Conservation (phyloP, 805 yeast species). For the Ogataea pini region DNA sequence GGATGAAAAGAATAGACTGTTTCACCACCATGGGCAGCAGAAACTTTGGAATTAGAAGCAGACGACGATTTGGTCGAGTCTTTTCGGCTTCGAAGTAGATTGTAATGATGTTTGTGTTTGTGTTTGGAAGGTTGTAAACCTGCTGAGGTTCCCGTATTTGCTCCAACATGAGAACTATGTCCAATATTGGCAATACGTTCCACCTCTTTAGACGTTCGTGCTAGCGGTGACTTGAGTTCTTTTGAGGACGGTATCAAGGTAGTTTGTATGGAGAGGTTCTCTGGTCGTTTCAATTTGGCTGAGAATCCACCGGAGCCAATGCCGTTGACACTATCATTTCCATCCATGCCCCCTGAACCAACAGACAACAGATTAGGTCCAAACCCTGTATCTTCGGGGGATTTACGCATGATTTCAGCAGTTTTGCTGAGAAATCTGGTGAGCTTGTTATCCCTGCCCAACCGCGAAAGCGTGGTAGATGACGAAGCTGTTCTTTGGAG, state of each 20-base stretch:
- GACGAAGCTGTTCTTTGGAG: slow-evolving; percentile 25
- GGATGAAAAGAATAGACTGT: slow-evolving; percentile 41
- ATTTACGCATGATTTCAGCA: slow-evolving; percentile 26
- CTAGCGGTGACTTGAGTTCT: slow-evolving; percentile 34
- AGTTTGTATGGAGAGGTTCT: slow-evolving; percentile 31
- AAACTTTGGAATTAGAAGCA: slow-evolving; percentile 38
- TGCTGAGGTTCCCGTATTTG: neutral
- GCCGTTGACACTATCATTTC: too few relatives aligned
- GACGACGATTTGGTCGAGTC: slow-evolving; percentile 39
- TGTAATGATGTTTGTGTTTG: slow-evolving; percentile 34
- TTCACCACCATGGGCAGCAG: slow-evolving; percentile 34
- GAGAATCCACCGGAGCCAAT: too few relatives aligned
- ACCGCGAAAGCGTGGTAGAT: slow-evolving; percentile 24
- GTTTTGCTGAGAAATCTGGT: slow-evolving; percentile 24
- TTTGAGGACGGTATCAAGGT: slow-evolving; percentile 25
- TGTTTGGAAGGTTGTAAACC: slow-evolving; percentile 18
- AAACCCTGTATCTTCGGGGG: slow-evolving; percentile 15
- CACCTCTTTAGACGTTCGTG: slow-evolving; percentile 33
- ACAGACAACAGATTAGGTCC: neutral
- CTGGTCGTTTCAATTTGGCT: slow-evolving; percentile 30
- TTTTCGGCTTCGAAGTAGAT: slow-evolving; percentile 32
- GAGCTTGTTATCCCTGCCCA: slow-evolving; percentile 26
- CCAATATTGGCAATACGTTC: slow-evolving; percentile 33
- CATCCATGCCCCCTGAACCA: neutral
- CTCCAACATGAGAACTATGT: slow-evolving; percentile 10